A percentile compares a stretch with the other conserved stretches of the same genome.
phyloP scores from a whole-genome alignment of 306 rosid genomes.

The Medicago truncatula region DNA sequence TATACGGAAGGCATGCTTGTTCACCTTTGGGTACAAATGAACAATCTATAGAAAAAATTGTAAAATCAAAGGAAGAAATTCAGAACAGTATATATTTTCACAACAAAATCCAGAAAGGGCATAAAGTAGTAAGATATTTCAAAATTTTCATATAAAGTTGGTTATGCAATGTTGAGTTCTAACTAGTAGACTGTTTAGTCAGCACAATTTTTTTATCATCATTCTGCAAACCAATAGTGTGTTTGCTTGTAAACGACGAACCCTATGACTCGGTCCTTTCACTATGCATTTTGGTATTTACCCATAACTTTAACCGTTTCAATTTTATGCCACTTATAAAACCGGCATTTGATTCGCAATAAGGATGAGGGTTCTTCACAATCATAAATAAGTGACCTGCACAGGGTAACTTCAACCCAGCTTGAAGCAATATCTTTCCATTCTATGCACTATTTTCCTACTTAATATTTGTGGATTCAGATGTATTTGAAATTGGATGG shows the following conservation, averaged over 20 bases:
- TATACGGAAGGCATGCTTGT: too few relatives aligned
- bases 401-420: neutral
- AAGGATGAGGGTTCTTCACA: slow-evolving; percentile 14
- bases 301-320: slow-evolving; percentile 8
- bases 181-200: slow-evolving; percentile 15
- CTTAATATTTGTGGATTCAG: neutral
- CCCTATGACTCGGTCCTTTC: slow-evolving; percentile 1
- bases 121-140: neutral
- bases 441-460: slow-evolving; percentile 22
- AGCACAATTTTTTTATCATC: neutral
- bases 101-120: slow-evolving; percentile 8
- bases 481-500: slow-evolving; percentile 23
- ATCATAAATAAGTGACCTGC: slow-evolving; percentile 1
- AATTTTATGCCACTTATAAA: slow-evolving; percentile 12
- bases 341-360: slow-evolving; percentile 21
- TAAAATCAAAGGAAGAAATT: neutral
- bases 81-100: neutral
- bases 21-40: neutral
- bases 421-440: slow-evolving; percentile 35
- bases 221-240: slow-evolving; percentile 4
- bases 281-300: slow-evolving; percentile 18
- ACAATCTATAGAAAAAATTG: neutral
- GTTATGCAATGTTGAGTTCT: slow-evolving; percentile 19
- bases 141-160: slow-evolving; percentile 18
- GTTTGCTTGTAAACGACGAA: slow-evolving; percentile 20